A percentile compares a stretch with the other conserved stretches of the same genome.
Evolutionary conservation across 306 rosid species (phyloP).

Genomic region (Inga leiocalycina): DNA sequence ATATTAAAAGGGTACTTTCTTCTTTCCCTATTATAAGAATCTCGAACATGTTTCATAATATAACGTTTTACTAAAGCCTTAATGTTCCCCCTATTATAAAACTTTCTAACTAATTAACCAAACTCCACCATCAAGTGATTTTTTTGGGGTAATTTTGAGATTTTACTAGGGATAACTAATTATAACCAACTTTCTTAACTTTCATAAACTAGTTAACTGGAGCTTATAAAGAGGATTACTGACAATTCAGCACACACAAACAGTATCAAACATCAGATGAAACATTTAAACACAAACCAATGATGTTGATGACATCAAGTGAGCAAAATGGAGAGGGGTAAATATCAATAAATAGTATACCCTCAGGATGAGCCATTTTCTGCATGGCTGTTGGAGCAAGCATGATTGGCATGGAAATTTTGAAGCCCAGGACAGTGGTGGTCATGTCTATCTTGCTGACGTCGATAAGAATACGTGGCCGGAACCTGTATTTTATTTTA

Average conservation of each 20-base stretch:
- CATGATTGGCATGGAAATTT: conserved; percentile 98
- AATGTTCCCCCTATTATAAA: neutral
- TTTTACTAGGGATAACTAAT: neutral
- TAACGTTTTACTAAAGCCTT: neutral
- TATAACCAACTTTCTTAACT: neutral
- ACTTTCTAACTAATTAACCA: too few relatives aligned
- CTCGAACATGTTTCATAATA: neutral
- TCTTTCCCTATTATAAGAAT: too few relatives aligned
- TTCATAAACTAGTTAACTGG: neutral
- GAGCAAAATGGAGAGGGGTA: neutral
- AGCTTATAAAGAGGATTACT: neutral
- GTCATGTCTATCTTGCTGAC: conserved; percentile 93
- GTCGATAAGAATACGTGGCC: conserved; percentile 94
- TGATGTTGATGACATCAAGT: neutral
- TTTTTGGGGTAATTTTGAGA: neutral
- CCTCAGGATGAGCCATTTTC: conserved; percentile 99
- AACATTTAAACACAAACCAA: neutral
- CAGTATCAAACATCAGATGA: neutral
- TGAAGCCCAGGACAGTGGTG: conserved; percentile 90
- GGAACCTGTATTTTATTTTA: conserved; percentile 56
- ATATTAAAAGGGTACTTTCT: neutral
- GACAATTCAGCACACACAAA: neutral
- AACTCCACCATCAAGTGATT: too few relatives aligned
- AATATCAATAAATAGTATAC: conserved; percentile 42
- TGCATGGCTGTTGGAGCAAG: conserved; percentile 95